Evolutionary conservation across 2,329 filamentous ascomycete species (phyloP).

Genomic region (Penicillium rolfsii): DNA sequence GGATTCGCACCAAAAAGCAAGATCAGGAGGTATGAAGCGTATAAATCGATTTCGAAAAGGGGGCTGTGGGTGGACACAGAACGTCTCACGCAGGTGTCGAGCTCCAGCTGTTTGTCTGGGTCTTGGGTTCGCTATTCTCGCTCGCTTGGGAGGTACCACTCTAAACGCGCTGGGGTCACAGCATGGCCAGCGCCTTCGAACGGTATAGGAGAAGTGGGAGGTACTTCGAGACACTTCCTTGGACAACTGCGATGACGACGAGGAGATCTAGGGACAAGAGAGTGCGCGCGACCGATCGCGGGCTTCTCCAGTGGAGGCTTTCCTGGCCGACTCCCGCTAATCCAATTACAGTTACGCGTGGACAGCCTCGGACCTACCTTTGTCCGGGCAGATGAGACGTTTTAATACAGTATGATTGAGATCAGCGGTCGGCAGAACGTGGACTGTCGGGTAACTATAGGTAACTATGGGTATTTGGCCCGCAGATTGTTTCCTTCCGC

Average conservation of each 20-base stretch:
- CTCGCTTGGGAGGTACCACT: slow-evolving; percentile 21
- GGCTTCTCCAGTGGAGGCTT: slow-evolving; percentile 40
- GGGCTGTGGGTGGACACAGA: slow-evolving; percentile 22
- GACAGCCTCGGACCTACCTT: slow-evolving; percentile 28
- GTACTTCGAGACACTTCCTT: slow-evolving; percentile 4
- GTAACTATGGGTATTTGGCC: slow-evolving; percentile 7
- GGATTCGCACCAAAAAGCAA: not conserved
- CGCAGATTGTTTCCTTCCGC: slow-evolving; percentile 20
- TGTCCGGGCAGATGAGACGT: slow-evolving; percentile 25
- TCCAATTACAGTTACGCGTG: slow-evolving; percentile 25
- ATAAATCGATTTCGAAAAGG: slow-evolving; percentile 12
- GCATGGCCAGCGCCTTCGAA: slow-evolving; percentile 26
- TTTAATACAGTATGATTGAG: slow-evolving; percentile 8
- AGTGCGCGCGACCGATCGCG: slow-evolving; percentile 46
- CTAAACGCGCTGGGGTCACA: slow-evolving; percentile 27
- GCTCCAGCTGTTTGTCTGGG: slow-evolving; percentile 26
- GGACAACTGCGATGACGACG: slow-evolving; percentile 19
- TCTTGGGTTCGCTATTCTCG: slow-evolving; percentile 13
- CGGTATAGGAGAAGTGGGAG: slow-evolving; percentile 5
- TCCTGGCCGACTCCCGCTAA: slow-evolving; percentile 35
- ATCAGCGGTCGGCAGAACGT: not conserved
- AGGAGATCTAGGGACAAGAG: slow-evolving; percentile 31
- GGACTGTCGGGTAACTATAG: not conserved
- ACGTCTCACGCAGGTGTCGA: slow-evolving; percentile 21
- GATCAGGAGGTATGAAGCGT: slow-evolving; percentile 4